These are phyloP conservation scores for Madurella mycetomatis DNA, from an alignment of 2,329 filamentous ascomycete genomes.

Conservation along the genomic window DNA sequence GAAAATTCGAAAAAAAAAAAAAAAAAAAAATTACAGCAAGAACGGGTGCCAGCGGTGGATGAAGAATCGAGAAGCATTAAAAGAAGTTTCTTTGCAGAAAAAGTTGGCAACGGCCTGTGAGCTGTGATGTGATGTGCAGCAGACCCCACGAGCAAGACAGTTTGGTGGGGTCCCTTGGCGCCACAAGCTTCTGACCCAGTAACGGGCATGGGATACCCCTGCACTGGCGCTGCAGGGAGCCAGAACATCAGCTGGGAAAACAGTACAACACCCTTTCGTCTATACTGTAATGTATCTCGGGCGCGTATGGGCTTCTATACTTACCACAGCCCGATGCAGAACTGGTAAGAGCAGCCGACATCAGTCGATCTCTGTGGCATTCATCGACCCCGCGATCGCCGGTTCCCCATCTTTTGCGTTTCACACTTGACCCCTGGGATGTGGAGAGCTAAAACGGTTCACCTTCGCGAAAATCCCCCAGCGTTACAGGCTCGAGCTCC, in stretches of 20 bases:
- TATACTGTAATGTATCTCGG: no score
- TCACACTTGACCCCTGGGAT: neutral
- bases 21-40: neutral
- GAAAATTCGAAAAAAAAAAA: neutral
- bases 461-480: neutral
- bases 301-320: no score
- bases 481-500: no score
- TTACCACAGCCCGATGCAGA: neutral
- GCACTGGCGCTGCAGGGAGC: slow-evolving; percentile 3
- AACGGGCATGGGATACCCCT: slow-evolving; percentile 8
- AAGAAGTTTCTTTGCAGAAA: no score
- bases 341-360: neutral
- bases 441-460: neutral
- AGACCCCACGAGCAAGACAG: neutral
- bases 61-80: neutral
- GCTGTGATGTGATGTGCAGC: neutral
- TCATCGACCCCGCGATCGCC: neutral
- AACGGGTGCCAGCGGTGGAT: neutral
- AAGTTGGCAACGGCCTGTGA: neutral
- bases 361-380: neutral
- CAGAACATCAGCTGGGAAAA: no score
- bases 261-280: no score
- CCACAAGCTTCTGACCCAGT: slow-evolving; percentile 18
- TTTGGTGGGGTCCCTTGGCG: slow-evolving; percentile 1
- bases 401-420: neutral